Evolutionary conservation across 768 basidiomycete genomes (phyloP).

Genomic region (Glaciozyma antarctica): DNA sequence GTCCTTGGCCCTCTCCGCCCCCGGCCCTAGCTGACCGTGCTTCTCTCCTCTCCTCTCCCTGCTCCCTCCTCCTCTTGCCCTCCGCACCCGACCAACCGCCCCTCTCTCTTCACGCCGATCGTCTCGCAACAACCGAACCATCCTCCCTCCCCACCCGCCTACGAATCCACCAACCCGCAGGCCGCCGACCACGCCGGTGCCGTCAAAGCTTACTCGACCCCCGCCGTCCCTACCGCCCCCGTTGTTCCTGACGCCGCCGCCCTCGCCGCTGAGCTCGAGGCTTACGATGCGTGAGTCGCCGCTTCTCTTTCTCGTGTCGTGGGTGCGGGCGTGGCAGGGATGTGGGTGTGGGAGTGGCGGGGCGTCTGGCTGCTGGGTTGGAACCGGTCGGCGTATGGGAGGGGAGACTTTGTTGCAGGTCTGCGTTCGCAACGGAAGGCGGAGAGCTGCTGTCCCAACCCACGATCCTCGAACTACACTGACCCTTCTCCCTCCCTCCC

Average conservation of each 20-base stretch:
- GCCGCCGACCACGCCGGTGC: constrained; percentile 76
- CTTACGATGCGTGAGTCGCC: constrained; percentile 77
- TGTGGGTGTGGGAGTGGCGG: not conserved
- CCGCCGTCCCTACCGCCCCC: constrained; percentile 64
- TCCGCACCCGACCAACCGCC: not conserved
- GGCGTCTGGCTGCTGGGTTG: not conserved
- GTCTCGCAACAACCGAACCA: not conserved
- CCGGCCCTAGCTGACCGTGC: not conserved
- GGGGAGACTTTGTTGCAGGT: no score
- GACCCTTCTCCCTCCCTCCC: not conserved
- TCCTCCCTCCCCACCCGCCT: not conserved
- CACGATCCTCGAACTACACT: not conserved
- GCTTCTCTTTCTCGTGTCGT: constrained; percentile 27
- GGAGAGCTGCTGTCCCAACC: not conserved
- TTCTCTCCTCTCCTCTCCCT: not conserved
- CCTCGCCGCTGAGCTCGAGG: constrained; percentile 73
- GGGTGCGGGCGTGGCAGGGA: not conserved
- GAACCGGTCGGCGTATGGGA: no score
- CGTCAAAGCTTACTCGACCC: constrained; percentile 72
- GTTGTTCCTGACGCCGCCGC: constrained; percentile 56
- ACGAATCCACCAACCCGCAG: constrained; percentile 43
- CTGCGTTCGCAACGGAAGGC: not conserved
- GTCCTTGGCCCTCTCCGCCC: not conserved
- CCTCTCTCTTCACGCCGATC: no score
- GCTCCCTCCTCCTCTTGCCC: not conserved